Evolutionary conservation across 2,329 filamentous ascomycete species (phyloP), one percentile per base, ranked within the genome.

Genomic region (Furcasterigmium furcatum): DNA sequence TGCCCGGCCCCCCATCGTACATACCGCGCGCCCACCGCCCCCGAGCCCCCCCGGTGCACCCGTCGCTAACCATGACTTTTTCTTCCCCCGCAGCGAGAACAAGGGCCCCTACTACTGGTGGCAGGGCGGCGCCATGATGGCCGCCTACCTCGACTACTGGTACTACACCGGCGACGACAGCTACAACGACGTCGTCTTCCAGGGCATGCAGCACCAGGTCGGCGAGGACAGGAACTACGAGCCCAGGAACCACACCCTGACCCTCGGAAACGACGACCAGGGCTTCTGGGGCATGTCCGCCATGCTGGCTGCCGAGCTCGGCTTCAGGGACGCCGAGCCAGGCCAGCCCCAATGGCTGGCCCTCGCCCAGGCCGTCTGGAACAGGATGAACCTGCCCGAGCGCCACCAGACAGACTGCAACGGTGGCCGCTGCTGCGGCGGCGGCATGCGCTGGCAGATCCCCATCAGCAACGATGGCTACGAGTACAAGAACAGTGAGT

Each of bases 371-470:
- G 79, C 75, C 29, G 80, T 88, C 16, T 91, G 80, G 56, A 82
- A 84, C 54, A 74, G 74, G 2, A 69, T 74, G 43, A 78, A 75
- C 3, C 60, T 58, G 18, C 65, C 70, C 2, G 74, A 80, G 38
- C 85, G 85, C 69, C 82, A 88, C 56, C 73, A 73, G 9, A 63
- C 68, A 1, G 64, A 64, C 0, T 73, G 72, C 16, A 81, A 80
- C 48, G 77, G 75, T 38, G 24, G 24, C 7, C 24, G 24, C 7
- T 27, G 24, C 24, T 27, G 24, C 24, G 80, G 78, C 46, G 63
- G 63, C 18, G 88, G 87, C 18, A 63, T 91, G 51, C 76, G 85
- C 54, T 90, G 86, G 86, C 88, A 92, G 68, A 87, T 92, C 49
- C 88, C 83, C 52, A 71, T 77, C 6, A 82, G 85, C 55, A 90